A percentile compares a stretch with the other conserved stretches of the same genome.
phyloP scores from a whole-genome alignment of 1,139 yeast species.

The Magnusiomyces tetraspermus region DNA sequence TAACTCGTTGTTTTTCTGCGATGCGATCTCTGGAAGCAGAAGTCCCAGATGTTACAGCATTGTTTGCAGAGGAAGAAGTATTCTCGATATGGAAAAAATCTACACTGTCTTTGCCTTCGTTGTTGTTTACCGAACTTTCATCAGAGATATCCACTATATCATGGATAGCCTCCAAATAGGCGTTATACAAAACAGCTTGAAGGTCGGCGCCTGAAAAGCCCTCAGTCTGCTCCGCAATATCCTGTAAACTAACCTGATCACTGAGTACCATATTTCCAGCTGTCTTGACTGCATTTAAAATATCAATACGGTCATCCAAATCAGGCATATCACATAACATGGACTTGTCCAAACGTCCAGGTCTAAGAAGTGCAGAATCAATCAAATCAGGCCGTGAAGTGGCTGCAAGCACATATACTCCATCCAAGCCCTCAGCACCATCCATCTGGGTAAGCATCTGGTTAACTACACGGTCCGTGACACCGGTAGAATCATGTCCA shows the following conservation, averaged over 20 bases:
- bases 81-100: conserved; percentile 11
- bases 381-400: conserved; percentile 92
- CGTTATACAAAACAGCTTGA: conserved; percentile 87
- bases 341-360: conserved; percentile 91
- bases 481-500: conserved; percentile 97
- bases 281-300: conserved; percentile 50
- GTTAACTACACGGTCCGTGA: conserved; percentile 93
- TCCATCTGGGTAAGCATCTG: conserved; percentile 98
- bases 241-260: conserved; percentile 40
- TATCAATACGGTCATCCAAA: conserved; percentile 61
- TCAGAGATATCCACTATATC: conserved; percentile 42
- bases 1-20: conserved; percentile 38
- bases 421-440: conserved; percentile 97
- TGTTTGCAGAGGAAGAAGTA: conserved; percentile 26
- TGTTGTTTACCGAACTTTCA: conserved; percentile 21
- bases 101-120: conserved; percentile 23
- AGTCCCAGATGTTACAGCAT: background rate
- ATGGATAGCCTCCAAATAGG: conserved; percentile 85
- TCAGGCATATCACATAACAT: conserved; percentile 83
- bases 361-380: conserved; percentile 88
- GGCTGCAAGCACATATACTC: conserved; percentile 94
- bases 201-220: conserved; percentile 94
- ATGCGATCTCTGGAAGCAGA: conserved; percentile 10
- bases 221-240: conserved; percentile 52
- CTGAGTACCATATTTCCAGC: conserved; percentile 28